Base-by-base conservation (phyloP, 257 asterid species). In the Fraxinus americana region DNA sequence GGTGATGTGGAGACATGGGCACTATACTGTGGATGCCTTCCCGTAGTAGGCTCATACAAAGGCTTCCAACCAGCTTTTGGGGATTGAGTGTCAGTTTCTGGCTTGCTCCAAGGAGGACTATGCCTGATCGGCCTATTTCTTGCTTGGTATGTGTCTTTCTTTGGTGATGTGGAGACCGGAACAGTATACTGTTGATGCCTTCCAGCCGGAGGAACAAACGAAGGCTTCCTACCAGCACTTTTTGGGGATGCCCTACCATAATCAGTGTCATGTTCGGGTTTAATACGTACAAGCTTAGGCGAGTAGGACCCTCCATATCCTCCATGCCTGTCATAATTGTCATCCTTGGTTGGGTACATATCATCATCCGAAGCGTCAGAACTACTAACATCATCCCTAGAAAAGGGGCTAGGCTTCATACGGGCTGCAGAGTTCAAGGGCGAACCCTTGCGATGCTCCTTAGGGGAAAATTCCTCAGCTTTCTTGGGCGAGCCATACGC, bases 401-500 rank as follows among this genome's bases (percentile, higher is more conserved):
- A 16, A 34, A 76, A 54, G 21, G 86, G 80, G 75, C 74, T 80
- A 48, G n/a, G 25, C 70, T 21, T 70, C 54, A 17, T 38, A 9
- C 67, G 63, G 79, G 7, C 36, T 3, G 17, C 4, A n/a, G 63
- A 23, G 23, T 66, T 59, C 70, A 74, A 34, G 0, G 85, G 78
- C 1, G 82, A 65, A 25, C 27, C 75, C 35, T 21, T 27, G 45
- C 5, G 70, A 8, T 1, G 65, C 14, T 30, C 13, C 19, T 36
- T 67, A n/a, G 85, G 83, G 5, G 83, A 25, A 54, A 73, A 71
- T 4, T 73, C 75, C 2, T 75, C 77, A 13, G 1, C 71, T 43
- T 25, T 73, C n/a, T 74, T 71, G 9, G 73, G 71, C 25, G 11
- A 72, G 11, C 29, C 68, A 39, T n/a, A 63, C n/a, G 73, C 39